phyloP scores from a whole-genome alignment of 2,329 filamentous ascomycete species.

The Coccinonectria pachysandricola region DNA sequence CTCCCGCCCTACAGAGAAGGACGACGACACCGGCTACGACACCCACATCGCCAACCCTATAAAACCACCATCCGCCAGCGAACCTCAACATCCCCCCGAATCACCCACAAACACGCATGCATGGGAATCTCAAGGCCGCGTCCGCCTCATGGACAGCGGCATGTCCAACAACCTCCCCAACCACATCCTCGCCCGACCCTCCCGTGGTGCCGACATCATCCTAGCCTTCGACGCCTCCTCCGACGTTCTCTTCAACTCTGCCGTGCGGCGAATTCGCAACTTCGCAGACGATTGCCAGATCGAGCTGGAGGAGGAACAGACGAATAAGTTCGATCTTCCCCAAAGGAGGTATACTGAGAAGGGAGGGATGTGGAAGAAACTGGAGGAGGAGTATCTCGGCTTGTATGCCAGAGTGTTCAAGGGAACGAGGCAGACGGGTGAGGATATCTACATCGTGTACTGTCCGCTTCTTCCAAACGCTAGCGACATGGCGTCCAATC shows the following conservation, averaged over 20 bases:
- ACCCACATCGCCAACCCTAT: not conserved
- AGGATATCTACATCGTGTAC: slow-evolving; percentile 8
- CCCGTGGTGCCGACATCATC: slow-evolving; percentile 9
- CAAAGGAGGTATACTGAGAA: too few species aligned
- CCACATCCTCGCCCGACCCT: slow-evolving; percentile 9
- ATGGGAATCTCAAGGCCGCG: slow-evolving; percentile 14
- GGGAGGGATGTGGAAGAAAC: fast-evolving
- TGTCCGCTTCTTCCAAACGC: slow-evolving; percentile 12
- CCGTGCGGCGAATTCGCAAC: slow-evolving; percentile 9
- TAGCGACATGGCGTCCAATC: slow-evolving; percentile 3
- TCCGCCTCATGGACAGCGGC: slow-evolving; percentile 11
- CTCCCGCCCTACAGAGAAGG: not conserved
- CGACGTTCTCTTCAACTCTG: slow-evolving; percentile 9
- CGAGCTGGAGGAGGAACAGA: slow-evolving; percentile 5
- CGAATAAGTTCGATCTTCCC: too few species aligned
- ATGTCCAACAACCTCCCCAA: slow-evolving; percentile 16
- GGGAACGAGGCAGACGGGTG: slow-evolving; percentile 4
- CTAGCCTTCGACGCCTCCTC: slow-evolving; percentile 13
- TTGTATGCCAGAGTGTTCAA: slow-evolving; percentile 11
- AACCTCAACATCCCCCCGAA: fast-evolving
- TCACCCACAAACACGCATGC: fast-evolving
- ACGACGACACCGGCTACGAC: too few species aligned
- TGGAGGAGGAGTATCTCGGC: slow-evolving; percentile 1
- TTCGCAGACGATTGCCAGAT: slow-evolving; percentile 13
- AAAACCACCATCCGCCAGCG: fast-evolving